Evolutionary conservation across 208 protist genomes (phyloP).

Genomic region (Trypanosoma congolense): DNA sequence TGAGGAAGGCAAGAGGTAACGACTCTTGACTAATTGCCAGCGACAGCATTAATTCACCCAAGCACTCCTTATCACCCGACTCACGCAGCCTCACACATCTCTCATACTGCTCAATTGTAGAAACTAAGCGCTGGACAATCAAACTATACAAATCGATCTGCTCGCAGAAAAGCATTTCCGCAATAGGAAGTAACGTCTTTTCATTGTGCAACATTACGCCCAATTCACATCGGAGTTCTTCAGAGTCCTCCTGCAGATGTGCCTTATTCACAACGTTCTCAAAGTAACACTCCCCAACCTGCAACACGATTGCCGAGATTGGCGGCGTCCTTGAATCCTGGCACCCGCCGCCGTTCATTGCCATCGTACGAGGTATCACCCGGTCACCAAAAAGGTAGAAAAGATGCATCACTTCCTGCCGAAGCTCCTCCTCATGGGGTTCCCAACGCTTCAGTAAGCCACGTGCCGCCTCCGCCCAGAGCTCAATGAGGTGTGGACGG

Average conservation of each 20-base stretch:
- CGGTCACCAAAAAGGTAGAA: slow-evolving; percentile 66
- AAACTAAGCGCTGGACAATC: slow-evolving; percentile 37
- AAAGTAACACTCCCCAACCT: slow-evolving; percentile 51
- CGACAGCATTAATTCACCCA: slow-evolving; percentile 32
- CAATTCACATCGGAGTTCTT: slow-evolving; percentile 56
- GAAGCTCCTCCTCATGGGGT: slow-evolving; percentile 70
- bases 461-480: slow-evolving; percentile 48
- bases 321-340: not conserved
- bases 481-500: slow-evolving; percentile 27
- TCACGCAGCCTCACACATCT: slow-evolving; percentile 48
- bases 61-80: slow-evolving; percentile 1
- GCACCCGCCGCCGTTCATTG: not conserved
- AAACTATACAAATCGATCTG: slow-evolving; percentile 46
- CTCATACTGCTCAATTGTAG: slow-evolving; percentile 61
- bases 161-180: slow-evolving; percentile 78
- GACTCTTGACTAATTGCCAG: slow-evolving; percentile 30
- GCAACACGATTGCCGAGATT: slow-evolving; percentile 3
- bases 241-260: slow-evolving; percentile 58
- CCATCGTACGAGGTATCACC: slow-evolving; percentile 30
- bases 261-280: slow-evolving; percentile 63
- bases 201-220: slow-evolving; percentile 78
- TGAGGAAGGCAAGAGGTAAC: slow-evolving; percentile 10
- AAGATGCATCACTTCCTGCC: slow-evolving; percentile 67
- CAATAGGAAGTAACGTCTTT: slow-evolving; percentile 64
- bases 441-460: slow-evolving; percentile 35